A percentile compares a stretch with the other conserved stretches of the same genome.
phyloP scores from a whole-genome alignment of 371 early-diverging fungal species.

The Rhizopus arrhizus region DNA sequence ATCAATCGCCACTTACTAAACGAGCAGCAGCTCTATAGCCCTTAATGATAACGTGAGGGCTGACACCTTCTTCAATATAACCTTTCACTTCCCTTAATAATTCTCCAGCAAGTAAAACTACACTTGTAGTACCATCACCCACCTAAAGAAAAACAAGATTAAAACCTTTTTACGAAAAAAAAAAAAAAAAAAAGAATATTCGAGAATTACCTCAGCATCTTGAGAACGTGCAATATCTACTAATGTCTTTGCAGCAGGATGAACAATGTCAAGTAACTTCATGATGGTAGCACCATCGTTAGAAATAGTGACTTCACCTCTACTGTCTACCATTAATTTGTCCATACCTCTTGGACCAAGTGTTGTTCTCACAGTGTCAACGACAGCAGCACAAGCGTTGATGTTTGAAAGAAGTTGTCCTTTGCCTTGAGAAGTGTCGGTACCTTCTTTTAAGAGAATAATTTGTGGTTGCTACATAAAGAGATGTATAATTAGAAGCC shows the following conservation, averaged over 20 bases:
- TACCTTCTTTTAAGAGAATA: slow-evolving; percentile 98
- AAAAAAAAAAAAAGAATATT: too few species aligned
- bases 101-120: slow-evolving; percentile 97
- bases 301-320: slow-evolving; percentile 95
- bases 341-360: slow-evolving; percentile 99
- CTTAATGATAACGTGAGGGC: slow-evolving; percentile 94
- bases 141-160: slow-evolving; percentile 46
- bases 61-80: slow-evolving; percentile 95
- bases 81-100: slow-evolving; percentile 93
- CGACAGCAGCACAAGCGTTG: slow-evolving; percentile 93
- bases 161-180: neutral
- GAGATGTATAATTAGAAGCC: neutral
- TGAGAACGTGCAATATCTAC: slow-evolving; percentile 98
- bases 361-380: slow-evolving; percentile 96
- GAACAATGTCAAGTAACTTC: slow-evolving; percentile 97
- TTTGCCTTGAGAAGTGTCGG: slow-evolving; percentile 98
- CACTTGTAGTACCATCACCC: slow-evolving; percentile 99
- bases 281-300: slow-evolving; percentile 99
- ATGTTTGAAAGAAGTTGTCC: slow-evolving; percentile 99
- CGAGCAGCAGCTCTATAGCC: slow-evolving; percentile 90
- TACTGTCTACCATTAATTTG: slow-evolving; percentile 96
- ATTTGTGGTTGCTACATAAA: slow-evolving; percentile 91
- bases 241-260: slow-evolving; percentile 98
- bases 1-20: slow-evolving; percentile 46
- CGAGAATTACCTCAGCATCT: slow-evolving; percentile 93